Conservation (phyloP, 2,329 filamentous ascomycete species). For the Cladosporium phlei region DNA sequence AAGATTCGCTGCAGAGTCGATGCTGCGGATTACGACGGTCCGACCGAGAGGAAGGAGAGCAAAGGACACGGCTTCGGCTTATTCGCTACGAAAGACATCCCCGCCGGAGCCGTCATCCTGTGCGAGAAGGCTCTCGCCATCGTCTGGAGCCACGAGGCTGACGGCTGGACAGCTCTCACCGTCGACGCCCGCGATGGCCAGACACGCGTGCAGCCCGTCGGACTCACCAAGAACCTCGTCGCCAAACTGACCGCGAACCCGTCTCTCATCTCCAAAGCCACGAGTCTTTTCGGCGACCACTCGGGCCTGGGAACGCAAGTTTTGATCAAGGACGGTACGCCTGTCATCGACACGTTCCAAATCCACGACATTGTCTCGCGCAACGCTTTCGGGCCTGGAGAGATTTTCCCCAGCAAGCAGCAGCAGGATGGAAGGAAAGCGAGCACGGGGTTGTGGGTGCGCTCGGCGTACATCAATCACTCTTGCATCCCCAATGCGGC, state of each 20-base stretch:
- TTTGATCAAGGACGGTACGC: constrained; percentile 31
- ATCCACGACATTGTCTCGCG: constrained; percentile 39
- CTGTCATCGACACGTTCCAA: constrained; percentile 37
- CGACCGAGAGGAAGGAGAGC: constrained; percentile 33
- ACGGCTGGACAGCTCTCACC: constrained; percentile 41
- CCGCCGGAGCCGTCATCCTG: constrained; percentile 40
- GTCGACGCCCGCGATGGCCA: constrained; percentile 33
- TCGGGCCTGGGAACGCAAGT: constrained; percentile 13
- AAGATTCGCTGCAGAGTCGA: constrained; percentile 24
- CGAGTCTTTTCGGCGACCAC: constrained; percentile 16
- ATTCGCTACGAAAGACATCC: constrained; percentile 38
- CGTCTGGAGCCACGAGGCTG: constrained; percentile 20
- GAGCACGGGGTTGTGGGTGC: constrained; percentile 36
- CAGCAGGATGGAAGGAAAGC: constrained; percentile 16
- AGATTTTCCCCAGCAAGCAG: background rate
- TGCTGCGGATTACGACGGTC: constrained; percentile 33
- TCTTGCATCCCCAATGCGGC: constrained; percentile 36
- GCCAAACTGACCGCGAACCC: constrained; percentile 40
- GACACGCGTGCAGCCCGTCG: constrained; percentile 20
- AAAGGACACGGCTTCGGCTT: constrained; percentile 38
- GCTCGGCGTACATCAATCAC: constrained; percentile 42
- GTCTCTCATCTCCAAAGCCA: constrained; percentile 25
- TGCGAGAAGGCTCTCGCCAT: constrained; percentile 41
- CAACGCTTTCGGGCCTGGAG: constrained; percentile 34
- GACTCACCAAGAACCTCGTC: constrained; percentile 30